These are phyloP conservation scores for Enterocytospora artemiae DNA, from an alignment of 371 early-diverging fungal species.

Conservation along the genomic window DNA sequence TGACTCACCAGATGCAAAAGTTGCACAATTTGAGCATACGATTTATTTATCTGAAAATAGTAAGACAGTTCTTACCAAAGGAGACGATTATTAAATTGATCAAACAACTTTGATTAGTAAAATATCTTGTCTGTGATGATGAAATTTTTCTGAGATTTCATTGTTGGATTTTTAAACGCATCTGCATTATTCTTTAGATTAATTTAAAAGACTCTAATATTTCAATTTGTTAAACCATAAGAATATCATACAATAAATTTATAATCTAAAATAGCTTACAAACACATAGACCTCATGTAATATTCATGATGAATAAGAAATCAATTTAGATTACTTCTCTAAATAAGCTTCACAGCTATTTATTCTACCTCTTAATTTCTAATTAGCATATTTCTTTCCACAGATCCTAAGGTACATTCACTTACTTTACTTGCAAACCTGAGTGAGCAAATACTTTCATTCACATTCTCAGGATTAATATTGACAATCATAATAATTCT, in stretches of 20 bases:
- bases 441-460: slow-evolving; percentile 78
- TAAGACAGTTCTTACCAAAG: slow-evolving; percentile 72
- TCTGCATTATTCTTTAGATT: too few species aligned
- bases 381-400: slow-evolving; percentile 18
- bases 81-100: slow-evolving; percentile 61
- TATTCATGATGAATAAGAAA: too few species aligned
- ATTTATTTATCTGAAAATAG: slow-evolving; percentile 78
- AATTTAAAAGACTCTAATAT: too few species aligned
- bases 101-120: background rate
- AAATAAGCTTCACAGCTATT: slow-evolving; percentile 1
- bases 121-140: too few species aligned
- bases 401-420: slow-evolving; percentile 42
- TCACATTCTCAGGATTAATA: slow-evolving; percentile 68
- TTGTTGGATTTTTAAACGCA: too few species aligned
- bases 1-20: slow-evolving; percentile 77
- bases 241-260: too few species aligned
- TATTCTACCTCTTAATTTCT: background rate
- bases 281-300: too few species aligned
- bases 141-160: too few species aligned
- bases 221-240: too few species aligned
- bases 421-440: slow-evolving; percentile 85
- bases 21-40: slow-evolving; percentile 96
- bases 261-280: too few species aligned
- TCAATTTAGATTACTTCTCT: too few species aligned
- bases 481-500: slow-evolving; percentile 97